phyloP scores from a whole-genome alignment of 2,329 filamentous ascomycete genomes.

The Curvularia spicifera region DNA sequence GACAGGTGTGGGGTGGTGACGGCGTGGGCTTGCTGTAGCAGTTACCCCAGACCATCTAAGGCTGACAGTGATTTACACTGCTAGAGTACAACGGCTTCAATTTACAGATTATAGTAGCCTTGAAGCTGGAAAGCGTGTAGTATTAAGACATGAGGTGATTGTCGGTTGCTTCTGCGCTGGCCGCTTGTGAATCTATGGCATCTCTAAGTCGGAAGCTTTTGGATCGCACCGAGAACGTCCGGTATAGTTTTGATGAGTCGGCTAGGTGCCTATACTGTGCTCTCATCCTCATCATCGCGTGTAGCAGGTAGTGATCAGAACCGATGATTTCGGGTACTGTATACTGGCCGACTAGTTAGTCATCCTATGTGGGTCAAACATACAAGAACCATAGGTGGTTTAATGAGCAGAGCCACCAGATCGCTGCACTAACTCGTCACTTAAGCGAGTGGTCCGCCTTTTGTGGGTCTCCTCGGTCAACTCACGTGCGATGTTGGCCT shows the following conservation, averaged over 20 bases:
- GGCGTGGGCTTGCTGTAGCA: not conserved
- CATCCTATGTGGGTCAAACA: conserved; percentile 1
- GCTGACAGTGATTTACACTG: not conserved
- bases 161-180: not conserved
- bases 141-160: not conserved
- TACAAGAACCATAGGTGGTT: not conserved
- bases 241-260: not conserved
- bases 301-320: not conserved
- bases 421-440: not conserved
- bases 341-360: not conserved
- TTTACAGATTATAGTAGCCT: not conserved
- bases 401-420: not conserved
- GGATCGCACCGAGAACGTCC: not conserved
- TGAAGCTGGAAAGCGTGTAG: not conserved
- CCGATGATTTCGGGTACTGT: not conserved
- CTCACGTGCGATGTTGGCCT: not conserved
- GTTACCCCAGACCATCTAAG: not conserved
- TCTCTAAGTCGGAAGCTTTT: not conserved
- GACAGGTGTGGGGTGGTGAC: conserved; percentile 4
- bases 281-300: not conserved
- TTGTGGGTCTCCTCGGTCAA: not conserved
- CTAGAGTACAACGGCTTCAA: not conserved
- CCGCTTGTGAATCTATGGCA: not conserved
- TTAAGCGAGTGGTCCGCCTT: not conserved
- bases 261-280: not conserved